A percentile compares a stretch with the other conserved stretches of the same genome.
These are phyloP conservation scores for Ajuga reptans DNA, from an alignment of 305 asterid genomes.

Conservation along the genomic window DNA sequence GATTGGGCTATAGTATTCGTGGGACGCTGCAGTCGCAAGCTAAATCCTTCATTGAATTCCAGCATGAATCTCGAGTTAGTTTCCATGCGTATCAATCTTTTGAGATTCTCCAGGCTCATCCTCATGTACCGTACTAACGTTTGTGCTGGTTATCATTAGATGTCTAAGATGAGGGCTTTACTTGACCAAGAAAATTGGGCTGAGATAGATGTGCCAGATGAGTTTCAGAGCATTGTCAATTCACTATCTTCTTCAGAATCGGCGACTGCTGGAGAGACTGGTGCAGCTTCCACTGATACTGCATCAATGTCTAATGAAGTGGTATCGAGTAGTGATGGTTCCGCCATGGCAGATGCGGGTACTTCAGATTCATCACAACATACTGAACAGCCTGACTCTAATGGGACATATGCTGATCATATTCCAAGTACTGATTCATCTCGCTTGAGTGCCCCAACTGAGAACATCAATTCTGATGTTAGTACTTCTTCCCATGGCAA, in stretches of 20 bases:
- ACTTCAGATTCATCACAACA: slow-evolving; percentile 33
- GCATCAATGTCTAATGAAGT: slow-evolving; percentile 39
- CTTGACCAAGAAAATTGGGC: slow-evolving; percentile 99
- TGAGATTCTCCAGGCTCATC: slow-evolving; percentile 20
- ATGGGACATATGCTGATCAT: slow-evolving; percentile 37
- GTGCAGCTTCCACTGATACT: slow-evolving; percentile 34
- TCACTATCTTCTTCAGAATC: slow-evolving; percentile 51
- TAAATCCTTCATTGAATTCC: slow-evolving; percentile 81
- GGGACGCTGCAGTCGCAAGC: slow-evolving; percentile 97
- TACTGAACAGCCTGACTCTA: slow-evolving; percentile 46
- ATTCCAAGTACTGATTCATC: slow-evolving; percentile 36
- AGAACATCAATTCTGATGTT: slow-evolving; percentile 44
- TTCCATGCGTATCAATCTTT: slow-evolving; percentile 18
- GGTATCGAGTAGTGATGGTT: slow-evolving; percentile 36
- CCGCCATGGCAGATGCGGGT: slow-evolving; percentile 38
- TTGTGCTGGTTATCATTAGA: slow-evolving; percentile 43
- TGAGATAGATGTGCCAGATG: slow-evolving; percentile 93
- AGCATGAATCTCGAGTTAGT: slow-evolving; percentile 95
- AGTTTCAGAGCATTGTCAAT: slow-evolving; percentile 76
- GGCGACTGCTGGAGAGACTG: slow-evolving; percentile 35
- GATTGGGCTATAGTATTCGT: slow-evolving; percentile 96
- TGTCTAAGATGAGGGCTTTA: slow-evolving; percentile 85
- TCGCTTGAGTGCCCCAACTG: slow-evolving; percentile 34
- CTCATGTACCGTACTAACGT: slow-evolving; percentile 23
- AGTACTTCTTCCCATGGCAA: slow-evolving; percentile 47